Conservation (phyloP, 257 asterid genomes). For the Plectranthus barbatus region DNA sequence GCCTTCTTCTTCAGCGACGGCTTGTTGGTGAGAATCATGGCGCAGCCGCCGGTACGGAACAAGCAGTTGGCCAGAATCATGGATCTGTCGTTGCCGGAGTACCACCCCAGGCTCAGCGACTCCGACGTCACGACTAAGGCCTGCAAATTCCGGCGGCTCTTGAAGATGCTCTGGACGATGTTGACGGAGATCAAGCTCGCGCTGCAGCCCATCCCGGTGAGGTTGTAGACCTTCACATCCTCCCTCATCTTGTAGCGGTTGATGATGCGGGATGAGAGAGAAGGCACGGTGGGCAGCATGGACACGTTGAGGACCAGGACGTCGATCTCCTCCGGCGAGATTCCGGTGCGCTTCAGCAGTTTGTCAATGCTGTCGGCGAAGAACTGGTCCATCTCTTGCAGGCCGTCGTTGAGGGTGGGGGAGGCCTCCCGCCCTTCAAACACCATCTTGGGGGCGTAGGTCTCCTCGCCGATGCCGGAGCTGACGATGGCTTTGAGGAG, state of each 20-base stretch:
- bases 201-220: conserved; percentile 92
- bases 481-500: conserved; percentile 69
- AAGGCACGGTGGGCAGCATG: conserved; percentile 59
- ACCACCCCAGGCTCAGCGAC: conserved; percentile 69
- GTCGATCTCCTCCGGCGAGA: conserved; percentile 55
- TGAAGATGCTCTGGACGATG: conserved; percentile 44
- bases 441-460: conserved; percentile 73
- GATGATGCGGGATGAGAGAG: conserved; percentile 51
- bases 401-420: conserved; percentile 50
- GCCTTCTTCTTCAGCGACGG: conserved; percentile 20
- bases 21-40: conserved; percentile 54
- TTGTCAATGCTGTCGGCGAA: conserved; percentile 40
- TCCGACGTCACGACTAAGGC: conserved; percentile 78
- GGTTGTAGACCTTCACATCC: conserved; percentile 61
- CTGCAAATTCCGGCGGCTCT: conserved; percentile 18
- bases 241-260: conserved; percentile 51
- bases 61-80: conserved; percentile 85
- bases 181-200: conserved; percentile 65
- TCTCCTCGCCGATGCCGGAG: conserved; percentile 90
- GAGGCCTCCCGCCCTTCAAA: conserved; percentile 48
- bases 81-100: conserved; percentile 64
- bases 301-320: conserved; percentile 70
- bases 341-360: conserved; percentile 32
- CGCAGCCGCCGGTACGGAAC: conserved; percentile 77
- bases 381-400: conserved; percentile 67